Base-by-base conservation (phyloP, 805 yeast genomes). In the Candida succiphila region DNA sequence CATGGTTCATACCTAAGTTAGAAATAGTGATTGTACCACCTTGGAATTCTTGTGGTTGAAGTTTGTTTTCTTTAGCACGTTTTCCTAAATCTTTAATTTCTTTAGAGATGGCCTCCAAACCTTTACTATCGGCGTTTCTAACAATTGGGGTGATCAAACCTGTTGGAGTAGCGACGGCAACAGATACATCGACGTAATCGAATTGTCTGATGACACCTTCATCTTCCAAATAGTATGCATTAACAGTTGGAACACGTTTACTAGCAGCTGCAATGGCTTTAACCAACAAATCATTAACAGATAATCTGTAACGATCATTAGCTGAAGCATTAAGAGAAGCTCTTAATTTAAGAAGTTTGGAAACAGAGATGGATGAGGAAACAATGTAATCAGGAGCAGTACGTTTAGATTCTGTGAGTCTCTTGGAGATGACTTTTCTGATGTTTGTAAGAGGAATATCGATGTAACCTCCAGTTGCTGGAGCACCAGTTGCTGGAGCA, bases 21-120 rank as follows among this genome's bases (percentile, higher is more conserved):
- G 97, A 92, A 55, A 92, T 89, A 60, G 96, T 87, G 61, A 92
- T 85, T 49, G 98, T 88, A 56, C 99, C 99, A 52, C 99, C 99
- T 73, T 86, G 95, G 79, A 83, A 92, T 68, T 92, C 98, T 61
- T 86, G 94, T 42, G 99, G 99, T 45, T 65, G 56, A 59, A 92
- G 78, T 70, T 89, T 92, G 65, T 86, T 87, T 39, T 72, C 86
- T 64, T 89, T 87, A 41, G 99, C 99, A 64, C 92, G 85, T 72
- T 83, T 83, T 47, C 96, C 97, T 48, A 92, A 72, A 48, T 82
- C 96, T 71, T 92, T 92, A 52, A 85, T 74, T 57, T 80, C 85
- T 40, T 60, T 58, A 28, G 97, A 89, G 54, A 92, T 92, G 24
- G 76, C 52, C 36, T 78, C 73, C 40, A 92, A 73, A 28, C 98